Evolutionary conservation across 1,284 basidiomycete genomes (phyloP), one percentile per base, ranked within the genome.

Genomic region (Puccinia polysora): DNA sequence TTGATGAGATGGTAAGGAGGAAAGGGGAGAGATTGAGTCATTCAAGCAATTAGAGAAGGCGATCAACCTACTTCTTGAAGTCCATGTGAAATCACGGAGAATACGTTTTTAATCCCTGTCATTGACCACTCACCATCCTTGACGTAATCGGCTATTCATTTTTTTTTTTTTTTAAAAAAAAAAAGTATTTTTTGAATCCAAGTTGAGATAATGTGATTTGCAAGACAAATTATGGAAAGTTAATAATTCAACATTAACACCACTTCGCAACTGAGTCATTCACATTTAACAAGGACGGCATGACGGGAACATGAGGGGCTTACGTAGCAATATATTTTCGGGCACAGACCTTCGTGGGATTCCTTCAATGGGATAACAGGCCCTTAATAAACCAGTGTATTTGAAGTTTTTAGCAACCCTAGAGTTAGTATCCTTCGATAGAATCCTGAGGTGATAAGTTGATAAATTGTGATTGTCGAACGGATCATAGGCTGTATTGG

Each of bases 121-220:
- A 70, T n/a, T 7, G 68, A 70, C 55, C 55, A 70, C 68, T 70
- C 68, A 70, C 68, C 55, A 50, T 70, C 68, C 49, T 60, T 60
- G 28, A 49, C 68, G 62, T 70, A 70, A 70, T 70, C 68, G 20
- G 68, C 68, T 70, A 55, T n/a, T n/a, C n/a, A n/a, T n/a, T n/a
- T n/a, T n/a, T n/a, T n/a, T n/a, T n/a, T n/a, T n/a, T n/a, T n/a
- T n/a, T n/a, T n/a, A n/a, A n/a, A n/a, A n/a, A n/a, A n/a, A n/a
- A n/a, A n/a, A n/a, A n/a, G n/a, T n/a, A n/a, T n/a, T n/a, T n/a
- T n/a, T n/a, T n/a, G n/a, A n/a, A n/a, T n/a, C n/a, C 40, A 10
- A 45, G n/a, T 45, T 45, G n/a, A 45, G n/a, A 10, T 10, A 45
- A n/a, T 45, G 10, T 45, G 40, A 45, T 45, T 45, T 18, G 49